Evolutionary conservation across 495 filamentous ascomycete genomes (phyloP).

Genomic region (Eremomyces bilateralis): DNA sequence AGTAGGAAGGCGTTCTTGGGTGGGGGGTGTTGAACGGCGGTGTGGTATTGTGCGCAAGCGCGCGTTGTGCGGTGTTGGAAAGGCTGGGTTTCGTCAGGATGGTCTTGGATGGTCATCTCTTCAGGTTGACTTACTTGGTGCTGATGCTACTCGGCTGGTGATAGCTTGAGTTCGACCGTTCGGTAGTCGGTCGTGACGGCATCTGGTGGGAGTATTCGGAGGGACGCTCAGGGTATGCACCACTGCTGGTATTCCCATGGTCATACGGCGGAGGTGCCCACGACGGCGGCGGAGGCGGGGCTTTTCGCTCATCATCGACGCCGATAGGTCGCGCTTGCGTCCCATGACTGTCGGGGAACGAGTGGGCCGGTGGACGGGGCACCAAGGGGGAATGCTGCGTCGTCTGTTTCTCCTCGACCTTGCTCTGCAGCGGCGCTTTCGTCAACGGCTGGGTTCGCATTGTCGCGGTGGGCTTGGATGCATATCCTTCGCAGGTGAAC

Average conservation of each 20-base stretch:
- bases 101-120: not conserved
- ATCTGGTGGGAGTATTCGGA: not conserved
- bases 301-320: not conserved
- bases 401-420: not conserved
- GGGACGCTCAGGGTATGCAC: no score
- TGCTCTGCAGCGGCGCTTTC: slow-evolving; percentile 18
- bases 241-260: no score
- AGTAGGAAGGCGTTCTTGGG: no score
- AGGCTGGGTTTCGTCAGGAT: not conserved
- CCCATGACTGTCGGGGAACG: not conserved
- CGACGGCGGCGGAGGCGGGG: not conserved
- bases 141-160: not conserved
- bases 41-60: slow-evolving; percentile 10
- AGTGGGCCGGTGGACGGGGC: not conserved
- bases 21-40: slow-evolving; percentile 7
- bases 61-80: slow-evolving; percentile 9
- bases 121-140: not conserved
- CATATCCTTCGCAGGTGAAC: slow-evolving; percentile 89
- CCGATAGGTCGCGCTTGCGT: not conserved
- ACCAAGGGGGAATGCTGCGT: no score
- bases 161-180: not conserved
- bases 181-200: not conserved
- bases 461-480: slow-evolving; percentile 53
- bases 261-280: not conserved
- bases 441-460: slow-evolving; percentile 28